A percentile compares a stretch with the other conserved stretches of the same genome.
Conservation (phyloP, 1,139 yeast genomes). For the Suhomyces terraborum region DNA sequence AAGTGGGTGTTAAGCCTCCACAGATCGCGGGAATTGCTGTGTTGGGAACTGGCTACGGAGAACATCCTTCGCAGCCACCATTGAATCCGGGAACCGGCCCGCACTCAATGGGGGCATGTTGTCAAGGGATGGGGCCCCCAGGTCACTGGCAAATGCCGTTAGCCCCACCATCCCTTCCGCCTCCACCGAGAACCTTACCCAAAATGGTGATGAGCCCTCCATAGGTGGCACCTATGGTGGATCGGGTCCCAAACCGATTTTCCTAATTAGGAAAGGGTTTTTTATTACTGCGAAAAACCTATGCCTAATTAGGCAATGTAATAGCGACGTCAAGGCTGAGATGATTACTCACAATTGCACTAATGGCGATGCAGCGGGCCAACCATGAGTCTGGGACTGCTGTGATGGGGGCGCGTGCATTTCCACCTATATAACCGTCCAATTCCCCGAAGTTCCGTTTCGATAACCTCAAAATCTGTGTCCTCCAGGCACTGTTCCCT, state of each 20-base stretch:
- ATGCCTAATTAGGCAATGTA: conserved; percentile 26
- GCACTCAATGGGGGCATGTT: conserved; percentile 5
- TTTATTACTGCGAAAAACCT: conserved; percentile 10
- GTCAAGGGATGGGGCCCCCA: conserved; percentile 2
- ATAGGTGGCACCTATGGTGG: not conserved
- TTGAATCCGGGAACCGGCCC: not conserved
- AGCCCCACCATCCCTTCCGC: conserved; percentile 5
- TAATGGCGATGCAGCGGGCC: conserved; percentile 1
- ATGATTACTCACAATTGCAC: conserved; percentile 5
- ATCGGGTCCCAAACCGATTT: conserved; percentile 5
- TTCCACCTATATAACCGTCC: conserved; percentile 2
- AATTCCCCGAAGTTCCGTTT: conserved; percentile 3
- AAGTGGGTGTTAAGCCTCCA: not conserved
- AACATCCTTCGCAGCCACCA: conserved; percentile 6
- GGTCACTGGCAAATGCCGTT: not conserved
- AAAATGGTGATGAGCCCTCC: not conserved
- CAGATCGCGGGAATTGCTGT: not conserved
- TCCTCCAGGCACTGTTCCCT: not conserved
- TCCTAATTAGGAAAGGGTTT: conserved; percentile 22
- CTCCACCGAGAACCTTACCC: conserved; percentile 7
- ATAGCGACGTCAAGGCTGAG: conserved; percentile 11
- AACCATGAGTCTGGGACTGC: too few species aligned
- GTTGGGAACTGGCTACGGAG: not conserved
- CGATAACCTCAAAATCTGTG: conserved; percentile 1
- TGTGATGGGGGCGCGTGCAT: too few species aligned